These are phyloP conservation scores for Gigaspora rosea DNA, from an alignment of 192 early-diverging fungal genomes.

Conservation along the genomic window DNA sequence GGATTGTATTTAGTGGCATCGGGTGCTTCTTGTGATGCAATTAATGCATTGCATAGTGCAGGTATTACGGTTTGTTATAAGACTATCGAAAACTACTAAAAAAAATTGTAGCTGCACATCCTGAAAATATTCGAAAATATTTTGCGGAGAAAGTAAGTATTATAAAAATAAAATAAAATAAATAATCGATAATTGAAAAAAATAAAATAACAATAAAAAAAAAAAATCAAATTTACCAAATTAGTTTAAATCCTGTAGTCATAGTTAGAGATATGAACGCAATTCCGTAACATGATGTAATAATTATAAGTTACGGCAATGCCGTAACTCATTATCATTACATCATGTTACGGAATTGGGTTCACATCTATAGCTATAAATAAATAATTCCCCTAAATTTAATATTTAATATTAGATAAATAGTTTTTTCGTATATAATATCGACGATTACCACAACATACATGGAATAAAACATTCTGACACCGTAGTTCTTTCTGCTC, in stretches of 20 bases:
- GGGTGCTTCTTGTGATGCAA: background rate
- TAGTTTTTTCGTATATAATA: background rate
- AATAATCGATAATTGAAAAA: no score
- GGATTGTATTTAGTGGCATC: background rate
- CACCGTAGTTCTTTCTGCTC: background rate
- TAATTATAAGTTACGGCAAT: no score
- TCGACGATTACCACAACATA: background rate
- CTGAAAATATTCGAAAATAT: background rate
- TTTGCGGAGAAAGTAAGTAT: background rate
- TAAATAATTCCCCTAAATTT: no score
- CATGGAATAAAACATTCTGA: background rate
- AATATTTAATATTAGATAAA: no score
- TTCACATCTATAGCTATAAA: no score
- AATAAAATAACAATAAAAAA: no score
- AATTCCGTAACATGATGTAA: background rate
- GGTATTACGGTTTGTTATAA: background rate
- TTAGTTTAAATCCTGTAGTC: no score
- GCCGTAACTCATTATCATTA: no score
- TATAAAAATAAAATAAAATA: no score
- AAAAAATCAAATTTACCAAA: no score
- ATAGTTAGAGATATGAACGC: no score
- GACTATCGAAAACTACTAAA: background rate
- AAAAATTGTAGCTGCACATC: background rate
- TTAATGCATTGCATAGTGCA: constrained; percentile 2
- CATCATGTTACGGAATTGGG: no score